phyloP scores from a whole-genome alignment of 2,329 filamentous ascomycete species.

The Pyrenochaeta sp. region DNA sequence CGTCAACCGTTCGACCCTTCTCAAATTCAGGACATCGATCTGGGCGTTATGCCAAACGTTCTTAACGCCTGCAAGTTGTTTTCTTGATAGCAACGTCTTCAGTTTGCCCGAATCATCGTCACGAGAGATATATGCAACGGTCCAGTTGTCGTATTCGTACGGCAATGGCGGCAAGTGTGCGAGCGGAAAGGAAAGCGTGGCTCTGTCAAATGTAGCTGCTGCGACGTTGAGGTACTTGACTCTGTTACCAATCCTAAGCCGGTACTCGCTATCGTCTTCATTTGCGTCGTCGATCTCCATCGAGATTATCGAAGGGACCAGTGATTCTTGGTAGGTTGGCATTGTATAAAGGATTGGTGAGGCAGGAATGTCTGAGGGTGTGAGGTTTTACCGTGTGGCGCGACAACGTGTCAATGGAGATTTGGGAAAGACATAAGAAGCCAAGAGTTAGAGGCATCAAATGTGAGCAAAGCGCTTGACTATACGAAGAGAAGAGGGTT shows the following conservation, averaged over 20 bases:
- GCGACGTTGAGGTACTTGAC: conserved; percentile 15
- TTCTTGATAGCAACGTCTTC: conserved; percentile 30
- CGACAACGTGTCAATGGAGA: too few species aligned
- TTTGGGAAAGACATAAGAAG: too few species aligned
- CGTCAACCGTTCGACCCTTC: conserved; percentile 36
- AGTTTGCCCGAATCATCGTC: conserved; percentile 29
- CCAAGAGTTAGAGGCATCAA: too few species aligned
- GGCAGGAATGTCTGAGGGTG: too few species aligned
- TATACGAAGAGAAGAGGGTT: too few species aligned
- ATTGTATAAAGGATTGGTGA: conserved; percentile 3
- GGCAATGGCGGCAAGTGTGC: conserved; percentile 9
- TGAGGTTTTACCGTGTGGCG: too few species aligned
- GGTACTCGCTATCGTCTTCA: conserved; percentile 15
- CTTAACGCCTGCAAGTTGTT: conserved; percentile 31
- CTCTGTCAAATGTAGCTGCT: conserved; percentile 15
- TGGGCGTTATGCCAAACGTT: conserved; percentile 33
- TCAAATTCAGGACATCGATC: conserved; percentile 36
- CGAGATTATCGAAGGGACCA: conserved; percentile 8
- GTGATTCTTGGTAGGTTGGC: background rate
- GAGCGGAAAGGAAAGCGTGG: conserved; percentile 14
- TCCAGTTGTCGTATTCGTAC: conserved; percentile 11
- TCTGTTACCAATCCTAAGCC: conserved; percentile 11
- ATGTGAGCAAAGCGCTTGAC: too few species aligned
- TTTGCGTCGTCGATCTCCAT: conserved; percentile 19
- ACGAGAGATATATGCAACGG: conserved; percentile 13